Base-by-base conservation (phyloP, 2,329 filamentous ascomycete species). In the Aureobasidium sp. region DNA sequence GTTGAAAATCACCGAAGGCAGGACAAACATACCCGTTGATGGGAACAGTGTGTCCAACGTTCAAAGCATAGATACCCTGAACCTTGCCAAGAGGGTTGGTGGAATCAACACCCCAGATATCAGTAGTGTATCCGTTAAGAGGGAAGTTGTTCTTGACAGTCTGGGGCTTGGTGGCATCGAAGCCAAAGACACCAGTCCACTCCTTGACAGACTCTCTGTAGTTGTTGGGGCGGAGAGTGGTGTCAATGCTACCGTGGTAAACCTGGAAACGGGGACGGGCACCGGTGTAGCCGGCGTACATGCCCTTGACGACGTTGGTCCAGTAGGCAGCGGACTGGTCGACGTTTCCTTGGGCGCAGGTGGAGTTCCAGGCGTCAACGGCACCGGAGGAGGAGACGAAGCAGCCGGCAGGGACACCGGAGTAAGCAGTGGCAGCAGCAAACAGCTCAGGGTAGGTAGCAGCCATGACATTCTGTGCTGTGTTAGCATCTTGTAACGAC, bases 181-280 rank as follows among this genome's bases (percentile, higher is more conserved):
- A 67, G 6, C 79, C 79, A 58, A 81, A 77, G 1, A 83, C 76
- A 21, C 75, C 77, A 0, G 79, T 76, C 80, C 81, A 83, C 72
- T 82, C 75, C 74, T 83, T 82, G 68, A 82, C 78, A 57, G 79
- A 79, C 73, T 85, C 83, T 42, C 82, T 70, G 67, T 83, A 83
- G 71, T 85, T 85, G 66, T 77, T 76, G 16, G 78, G 78, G 55
- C 75, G 73, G 10, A 85, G 73, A 0, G 70, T 70, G 44, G 54
- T 58, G 67, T 85, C 82, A 3, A 69, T 70, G 41, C 77, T 78
- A 44, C 82, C 82, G 67, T 85, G 82, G 73, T 80, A 85, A 67
- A 85, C 77, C 68, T 82, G 80, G 77, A 85, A 81, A 60, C 76
- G 77, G 2, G 83, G 82, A 2, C 80, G 74, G 0, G 75, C 61